These are phyloP conservation scores for Osmanthus fragrans DNA, from an alignment of 257 asterid genomes.

Conservation along the genomic window DNA sequence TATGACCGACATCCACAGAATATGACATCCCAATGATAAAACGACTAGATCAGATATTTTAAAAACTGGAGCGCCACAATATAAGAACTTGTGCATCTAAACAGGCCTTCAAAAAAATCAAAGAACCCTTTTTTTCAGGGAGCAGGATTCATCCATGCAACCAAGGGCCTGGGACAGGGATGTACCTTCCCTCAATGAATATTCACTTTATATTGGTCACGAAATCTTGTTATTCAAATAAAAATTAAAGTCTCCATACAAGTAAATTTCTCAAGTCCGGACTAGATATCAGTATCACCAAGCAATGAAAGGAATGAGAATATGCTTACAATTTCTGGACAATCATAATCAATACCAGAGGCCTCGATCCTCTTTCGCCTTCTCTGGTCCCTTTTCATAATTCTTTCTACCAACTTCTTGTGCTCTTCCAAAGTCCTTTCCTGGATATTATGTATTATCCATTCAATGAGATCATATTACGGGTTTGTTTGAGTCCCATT, in stretches of 20 bases:
- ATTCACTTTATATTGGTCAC: too few species aligned
- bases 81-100: neutral
- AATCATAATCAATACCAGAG: conserved; percentile 81
- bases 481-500: too few species aligned
- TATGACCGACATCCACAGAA: neutral
- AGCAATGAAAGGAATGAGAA: neutral
- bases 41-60: neutral
- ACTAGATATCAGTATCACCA: neutral
- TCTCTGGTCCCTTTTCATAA: conserved; percentile 62
- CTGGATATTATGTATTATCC: conserved; percentile 30
- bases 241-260: too few species aligned
- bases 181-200: too few species aligned
- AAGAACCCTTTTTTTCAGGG: too few species aligned
- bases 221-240: too few species aligned
- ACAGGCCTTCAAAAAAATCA: neutral
- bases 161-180: too few species aligned
- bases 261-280: too few species aligned
- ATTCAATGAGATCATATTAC: conserved; percentile 3
- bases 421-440: conserved; percentile 70
- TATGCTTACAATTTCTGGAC: conserved; percentile 82
- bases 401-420: conserved; percentile 56
- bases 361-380: conserved; percentile 79
- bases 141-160: too few species aligned
- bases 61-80: neutral
- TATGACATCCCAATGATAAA: neutral